Evolutionary conservation across 2,329 filamentous ascomycete species (phyloP).

Genomic region (Cercospora zeina): DNA sequence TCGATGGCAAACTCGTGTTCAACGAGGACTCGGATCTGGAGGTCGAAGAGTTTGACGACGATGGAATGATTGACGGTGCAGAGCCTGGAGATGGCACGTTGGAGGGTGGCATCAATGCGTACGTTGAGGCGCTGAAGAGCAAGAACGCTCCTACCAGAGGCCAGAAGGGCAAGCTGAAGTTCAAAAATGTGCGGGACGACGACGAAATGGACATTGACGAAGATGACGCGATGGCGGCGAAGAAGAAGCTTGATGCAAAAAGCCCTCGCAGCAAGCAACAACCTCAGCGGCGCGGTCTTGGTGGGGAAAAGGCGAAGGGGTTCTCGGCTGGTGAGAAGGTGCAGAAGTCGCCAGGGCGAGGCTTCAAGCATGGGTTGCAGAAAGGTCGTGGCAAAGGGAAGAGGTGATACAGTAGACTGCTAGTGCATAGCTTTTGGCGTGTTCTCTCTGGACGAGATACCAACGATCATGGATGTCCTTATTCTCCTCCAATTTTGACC

Average conservation of each 20-base stretch:
- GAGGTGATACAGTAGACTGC: background rate
- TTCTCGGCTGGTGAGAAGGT: slow-evolving; percentile 27
- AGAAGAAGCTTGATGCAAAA: slow-evolving; percentile 38
- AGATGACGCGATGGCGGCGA: slow-evolving; percentile 42
- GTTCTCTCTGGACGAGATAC: background rate
- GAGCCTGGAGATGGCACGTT: slow-evolving; percentile 46
- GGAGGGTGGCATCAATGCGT: slow-evolving; percentile 59
- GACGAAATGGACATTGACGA: slow-evolving; percentile 52
- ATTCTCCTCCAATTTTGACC: background rate
- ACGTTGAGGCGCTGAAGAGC: slow-evolving; percentile 61
- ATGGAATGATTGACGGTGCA: slow-evolving; percentile 42
- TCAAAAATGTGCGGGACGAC: slow-evolving; percentile 53
- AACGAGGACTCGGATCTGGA: slow-evolving; percentile 51
- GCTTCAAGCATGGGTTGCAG: slow-evolving; percentile 31
- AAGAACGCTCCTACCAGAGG: slow-evolving; percentile 59
- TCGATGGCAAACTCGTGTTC: slow-evolving; percentile 79
- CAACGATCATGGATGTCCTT: slow-evolving; percentile 6
- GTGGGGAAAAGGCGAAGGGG: slow-evolving; percentile 31
- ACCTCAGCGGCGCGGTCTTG: slow-evolving; percentile 33
- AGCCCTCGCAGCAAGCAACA: slow-evolving; percentile 27
- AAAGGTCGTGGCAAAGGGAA: slow-evolving; percentile 25
- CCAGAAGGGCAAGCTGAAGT: slow-evolving; percentile 62
- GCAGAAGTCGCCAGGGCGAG: slow-evolving; percentile 27
- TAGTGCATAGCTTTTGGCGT: background rate
- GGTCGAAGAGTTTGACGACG: slow-evolving; percentile 61